Evolutionary conservation across 1,284 basidiomycete species (phyloP).

Genomic region (Ustilago curta): DNA sequence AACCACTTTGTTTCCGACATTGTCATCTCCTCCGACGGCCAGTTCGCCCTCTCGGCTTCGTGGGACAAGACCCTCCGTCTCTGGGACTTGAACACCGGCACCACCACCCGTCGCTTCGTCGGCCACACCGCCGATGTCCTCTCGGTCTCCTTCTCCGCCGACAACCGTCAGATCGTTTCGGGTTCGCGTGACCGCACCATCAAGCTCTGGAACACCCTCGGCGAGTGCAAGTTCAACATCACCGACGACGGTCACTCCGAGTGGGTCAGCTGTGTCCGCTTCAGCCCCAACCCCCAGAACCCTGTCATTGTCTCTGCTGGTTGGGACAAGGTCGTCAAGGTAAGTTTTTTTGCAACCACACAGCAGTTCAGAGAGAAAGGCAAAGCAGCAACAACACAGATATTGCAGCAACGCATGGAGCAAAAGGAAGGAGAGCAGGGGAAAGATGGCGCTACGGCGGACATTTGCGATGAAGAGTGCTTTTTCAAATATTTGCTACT

Average conservation of each 20-base stretch:
- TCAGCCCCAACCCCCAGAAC: conserved; percentile 98
- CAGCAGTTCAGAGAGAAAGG: conserved; percentile 9
- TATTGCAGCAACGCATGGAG: neutral
- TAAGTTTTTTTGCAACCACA: conserved; percentile 72
- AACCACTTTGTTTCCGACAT: conserved; percentile 99
- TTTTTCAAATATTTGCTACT: conserved; percentile 81
- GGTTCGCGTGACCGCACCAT: conserved; percentile 95
- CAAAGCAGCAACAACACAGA: neutral
- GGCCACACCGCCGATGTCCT: conserved; percentile 98
- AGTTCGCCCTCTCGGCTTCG: conserved; percentile 98
- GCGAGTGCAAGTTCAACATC: conserved; percentile 99
- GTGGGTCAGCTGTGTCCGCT: conserved; percentile 98
- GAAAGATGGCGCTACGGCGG: neutral
- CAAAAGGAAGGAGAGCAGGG: conserved; percentile 68
- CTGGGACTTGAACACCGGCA: conserved; percentile 76
- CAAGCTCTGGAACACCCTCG: conserved; percentile 99
- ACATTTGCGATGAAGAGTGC: conserved; percentile 69
- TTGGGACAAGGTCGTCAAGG: conserved; percentile 99
- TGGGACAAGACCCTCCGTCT: conserved; percentile 99
- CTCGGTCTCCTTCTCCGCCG: conserved; percentile 72
- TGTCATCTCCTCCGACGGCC: conserved; percentile 88
- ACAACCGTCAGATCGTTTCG: conserved; percentile 87
- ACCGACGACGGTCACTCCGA: conserved; percentile 87
- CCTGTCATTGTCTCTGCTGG: conserved; percentile 99
- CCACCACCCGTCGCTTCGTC: conserved; percentile 80